Base-by-base conservation (phyloP, 169 alveolate species). In the Cryptosporidium xiaoi region DNA sequence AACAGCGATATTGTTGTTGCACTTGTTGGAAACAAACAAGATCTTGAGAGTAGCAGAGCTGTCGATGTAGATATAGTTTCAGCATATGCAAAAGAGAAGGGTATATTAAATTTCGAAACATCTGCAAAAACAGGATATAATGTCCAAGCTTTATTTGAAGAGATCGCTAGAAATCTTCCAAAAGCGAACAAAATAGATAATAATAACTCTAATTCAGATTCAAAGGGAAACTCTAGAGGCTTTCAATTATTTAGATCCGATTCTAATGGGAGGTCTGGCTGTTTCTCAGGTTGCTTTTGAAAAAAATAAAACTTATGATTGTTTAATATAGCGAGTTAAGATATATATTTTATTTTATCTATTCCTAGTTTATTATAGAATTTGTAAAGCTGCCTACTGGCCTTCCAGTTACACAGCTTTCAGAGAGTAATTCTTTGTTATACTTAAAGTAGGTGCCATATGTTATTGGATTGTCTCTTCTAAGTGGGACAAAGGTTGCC, bases 71-170 rank as follows among this genome's bases (percentile, higher is more conserved):
- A 95, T 66, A 97, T 94, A 51, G 97, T 93, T 34, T 87, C 92
- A 40, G 77, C 92, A 18, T 95, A 95, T 83, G 99, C 99, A 12
- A 93, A 90, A 64, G 96, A 95, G 50, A 95, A 95, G 83, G 94
- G 94, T 36, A 93, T 94, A 20, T 71, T 95, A 65, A 94, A 93
- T 85, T 93, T 95, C 91, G 98, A 96, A 83, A 94, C 98, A 12
- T 93, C 97, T 20, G 99, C 99, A 10, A 96, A 95, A 90, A 96
- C 95, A 71, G 96, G 97, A 51, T 92, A 87, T 65, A 95, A 95
- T 87, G 97, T 96, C 27, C 96, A 94, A 90, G 96, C 93, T 65
- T 82, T 94, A 55, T 93, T 94, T 62, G 92, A 92, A 27, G 93
- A 93, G 83, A 93, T 94, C 62, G 96, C 87, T 10, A 77, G 87